Evolutionary conservation across 257 asterid genomes (phyloP).

Genomic region (Linderniella brevidens): DNA sequence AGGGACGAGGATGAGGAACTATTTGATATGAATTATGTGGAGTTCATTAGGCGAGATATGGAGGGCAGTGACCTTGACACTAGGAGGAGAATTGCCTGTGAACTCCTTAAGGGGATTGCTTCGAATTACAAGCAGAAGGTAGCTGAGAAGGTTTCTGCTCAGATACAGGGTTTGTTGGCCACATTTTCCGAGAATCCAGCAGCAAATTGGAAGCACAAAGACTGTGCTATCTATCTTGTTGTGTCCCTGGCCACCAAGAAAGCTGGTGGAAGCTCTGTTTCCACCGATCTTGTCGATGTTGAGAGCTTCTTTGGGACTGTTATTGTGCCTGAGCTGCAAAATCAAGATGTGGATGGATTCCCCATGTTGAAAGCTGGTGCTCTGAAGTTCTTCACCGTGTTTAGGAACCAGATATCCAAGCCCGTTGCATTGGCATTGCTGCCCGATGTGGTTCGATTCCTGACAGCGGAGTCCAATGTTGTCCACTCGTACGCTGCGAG

Average conservation of each 20-base stretch:
- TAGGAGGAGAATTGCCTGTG: slow-evolving; percentile 93
- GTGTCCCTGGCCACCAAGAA: slow-evolving; percentile 80
- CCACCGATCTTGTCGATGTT: slow-evolving; percentile 83
- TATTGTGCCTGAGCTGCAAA: slow-evolving; percentile 76
- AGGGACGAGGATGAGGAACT: slow-evolving; percentile 95
- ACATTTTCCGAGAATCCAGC: slow-evolving; percentile 57
- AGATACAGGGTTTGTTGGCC: slow-evolving; percentile 50
- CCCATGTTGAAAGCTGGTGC: slow-evolving; percentile 93
- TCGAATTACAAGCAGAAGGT: slow-evolving; percentile 62
- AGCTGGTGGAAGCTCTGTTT: slow-evolving; percentile 59
- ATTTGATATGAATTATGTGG: slow-evolving; percentile 82
- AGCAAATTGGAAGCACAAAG: slow-evolving; percentile 85
- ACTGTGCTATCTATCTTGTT: slow-evolving; percentile 81
- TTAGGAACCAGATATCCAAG: slow-evolving; percentile 68
- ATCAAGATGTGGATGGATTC: slow-evolving; percentile 53
- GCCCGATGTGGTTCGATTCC: slow-evolving; percentile 69
- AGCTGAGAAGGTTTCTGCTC: slow-evolving; percentile 51
- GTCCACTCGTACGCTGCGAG: slow-evolving; percentile 96
- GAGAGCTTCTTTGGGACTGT: slow-evolving; percentile 68
- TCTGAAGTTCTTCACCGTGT: slow-evolving; percentile 80
- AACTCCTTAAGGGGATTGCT: slow-evolving; percentile 91
- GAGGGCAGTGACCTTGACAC: slow-evolving; percentile 96
- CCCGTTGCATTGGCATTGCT: slow-evolving; percentile 50
- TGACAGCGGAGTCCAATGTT: slow-evolving; percentile 59
- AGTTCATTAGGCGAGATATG: slow-evolving; percentile 90